phyloP scores from a whole-genome alignment of 179 eudicot genomes.

The Patellifolia procumbens region DNA sequence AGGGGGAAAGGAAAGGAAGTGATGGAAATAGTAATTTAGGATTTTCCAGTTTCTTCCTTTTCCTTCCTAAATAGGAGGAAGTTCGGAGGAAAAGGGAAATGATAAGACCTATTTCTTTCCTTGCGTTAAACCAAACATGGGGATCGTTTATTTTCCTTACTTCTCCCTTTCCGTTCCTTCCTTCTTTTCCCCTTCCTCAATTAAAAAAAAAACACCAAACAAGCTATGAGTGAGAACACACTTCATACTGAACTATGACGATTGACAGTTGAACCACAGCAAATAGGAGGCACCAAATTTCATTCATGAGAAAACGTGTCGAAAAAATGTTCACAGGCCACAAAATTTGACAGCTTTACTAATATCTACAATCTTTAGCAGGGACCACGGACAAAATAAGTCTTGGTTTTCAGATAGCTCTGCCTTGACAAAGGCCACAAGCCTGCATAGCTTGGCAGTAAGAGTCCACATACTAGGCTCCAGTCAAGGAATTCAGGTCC shows the following conservation, averaged over 20 bases:
- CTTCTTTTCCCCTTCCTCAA: no score
- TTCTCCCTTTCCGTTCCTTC: no score
- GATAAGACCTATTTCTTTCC: no score
- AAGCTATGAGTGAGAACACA: neutral
- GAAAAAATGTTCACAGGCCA: neutral
- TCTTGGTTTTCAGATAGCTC: neutral
- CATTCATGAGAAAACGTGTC: neutral
- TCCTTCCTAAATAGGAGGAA: no score
- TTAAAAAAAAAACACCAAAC: no score
- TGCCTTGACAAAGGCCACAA: neutral
- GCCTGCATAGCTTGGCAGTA: neutral
- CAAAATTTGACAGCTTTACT: constrained; percentile 1
- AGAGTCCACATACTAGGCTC: neutral
- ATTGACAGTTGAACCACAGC: constrained; percentile 1
- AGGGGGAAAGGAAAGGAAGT: no score
- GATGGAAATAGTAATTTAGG: no score
- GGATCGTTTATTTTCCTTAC: no score
- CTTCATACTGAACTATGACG: neutral
- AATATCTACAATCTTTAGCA: neutral
- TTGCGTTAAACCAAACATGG: no score
- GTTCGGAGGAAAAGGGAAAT: no score
- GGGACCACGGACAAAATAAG: neutral
- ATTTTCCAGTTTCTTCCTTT: no score
- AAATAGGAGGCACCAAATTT: constrained; percentile 2
- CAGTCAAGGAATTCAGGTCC: neutral